Base-by-base conservation (phyloP, 192 early-diverging fungal genomes). In the Backusella westeae region DNA sequence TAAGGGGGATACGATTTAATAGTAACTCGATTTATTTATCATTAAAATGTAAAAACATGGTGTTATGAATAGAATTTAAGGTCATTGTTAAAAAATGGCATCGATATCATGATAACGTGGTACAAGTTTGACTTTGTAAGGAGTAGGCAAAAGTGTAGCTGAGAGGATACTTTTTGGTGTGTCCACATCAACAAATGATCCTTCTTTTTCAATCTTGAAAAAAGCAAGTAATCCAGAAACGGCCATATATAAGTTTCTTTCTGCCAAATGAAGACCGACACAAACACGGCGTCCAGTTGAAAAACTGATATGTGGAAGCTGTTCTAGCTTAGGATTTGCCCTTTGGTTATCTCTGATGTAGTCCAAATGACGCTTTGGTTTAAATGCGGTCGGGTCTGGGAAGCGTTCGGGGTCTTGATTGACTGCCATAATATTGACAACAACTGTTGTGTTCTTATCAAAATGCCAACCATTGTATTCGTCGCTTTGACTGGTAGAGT, bases 351-450 rank as follows among this genome's bases (percentile, higher is more conserved):
- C 26, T 1, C 23, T 39, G 0, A 83, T 69, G 42, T 74, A 75
- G n/a, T 77, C 70, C 38, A 77, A 42, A 71, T 83, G 82, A 12
- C 90, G 87, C 32, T 83, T 82, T 6, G 90, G 90, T 23, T 78
- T 63, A 34, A 90, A 91, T 53, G 69, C 74, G 0, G 83, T 74
- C 1, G 90, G 89, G 0, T 87, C 66, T 0, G 81, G 80, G 34
- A 84, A 91, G 69, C 72, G 71, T 2, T 29, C 35, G 5, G 78
- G 72, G 41, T 85, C 78, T n/a, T 71, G 41, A 65, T 91, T 87
- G 67, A 90, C 82, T 9, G 88, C 86, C 80, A 86, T 83, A 10
- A 87, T 49, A 56, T 91, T 88, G 59, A 90, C 80, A 65, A 87
- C 75, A 8, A 90, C 75, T 52, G 82, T 85, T 0, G 89, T 78